Evolutionary conservation across 2,329 filamentous ascomycete genomes (phyloP).

Genomic region (Alternaria sp.): DNA sequence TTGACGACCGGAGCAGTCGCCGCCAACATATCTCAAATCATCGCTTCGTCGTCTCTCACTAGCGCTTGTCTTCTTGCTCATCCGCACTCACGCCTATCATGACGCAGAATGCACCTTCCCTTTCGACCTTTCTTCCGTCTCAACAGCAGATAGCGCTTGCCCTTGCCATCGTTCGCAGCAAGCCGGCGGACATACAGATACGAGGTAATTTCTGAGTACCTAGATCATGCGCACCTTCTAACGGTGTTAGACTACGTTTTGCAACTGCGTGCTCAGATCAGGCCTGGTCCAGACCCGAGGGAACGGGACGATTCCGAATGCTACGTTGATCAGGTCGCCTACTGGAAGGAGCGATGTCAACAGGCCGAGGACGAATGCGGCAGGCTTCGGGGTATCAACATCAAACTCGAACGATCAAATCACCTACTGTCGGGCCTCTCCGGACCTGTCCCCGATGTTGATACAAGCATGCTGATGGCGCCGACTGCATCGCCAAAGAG

Average conservation of each 20-base stretch:
- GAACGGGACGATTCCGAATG: slow-evolving; percentile 30
- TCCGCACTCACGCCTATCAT: slow-evolving; percentile 1
- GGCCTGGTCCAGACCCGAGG: slow-evolving; percentile 24
- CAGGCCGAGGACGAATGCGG: slow-evolving; percentile 30
- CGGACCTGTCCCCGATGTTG: neutral
- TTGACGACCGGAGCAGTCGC: neutral
- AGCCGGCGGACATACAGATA: slow-evolving; percentile 42
- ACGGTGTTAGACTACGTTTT: slow-evolving; percentile 37
- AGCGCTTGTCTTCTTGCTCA: too few relatives aligned
- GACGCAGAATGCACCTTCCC: neutral
- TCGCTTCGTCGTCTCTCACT: too few relatives aligned
- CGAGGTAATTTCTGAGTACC: slow-evolving; percentile 27
- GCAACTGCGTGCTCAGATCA: slow-evolving; percentile 46
- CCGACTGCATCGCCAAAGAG: slow-evolving; percentile 10
- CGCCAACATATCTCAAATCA: neutral
- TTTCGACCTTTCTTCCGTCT: slow-evolving; percentile 19
- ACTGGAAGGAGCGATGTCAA: slow-evolving; percentile 44
- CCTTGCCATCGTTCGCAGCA: slow-evolving; percentile 47
- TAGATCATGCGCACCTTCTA: neutral
- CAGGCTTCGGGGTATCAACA: slow-evolving; percentile 27
- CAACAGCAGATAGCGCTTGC: slow-evolving; percentile 41
- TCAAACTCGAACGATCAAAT: slow-evolving; percentile 37
- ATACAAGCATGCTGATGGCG: slow-evolving; percentile 30
- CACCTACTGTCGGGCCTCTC: slow-evolving; percentile 21
- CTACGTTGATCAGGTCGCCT: slow-evolving; percentile 50